Percentiles rank a stretch among this genome's conserved stretches.
These are phyloP conservation scores for Rhizomucor pusillus DNA, from an alignment of 371 early-diverging fungal species.

Conservation along the genomic window DNA sequence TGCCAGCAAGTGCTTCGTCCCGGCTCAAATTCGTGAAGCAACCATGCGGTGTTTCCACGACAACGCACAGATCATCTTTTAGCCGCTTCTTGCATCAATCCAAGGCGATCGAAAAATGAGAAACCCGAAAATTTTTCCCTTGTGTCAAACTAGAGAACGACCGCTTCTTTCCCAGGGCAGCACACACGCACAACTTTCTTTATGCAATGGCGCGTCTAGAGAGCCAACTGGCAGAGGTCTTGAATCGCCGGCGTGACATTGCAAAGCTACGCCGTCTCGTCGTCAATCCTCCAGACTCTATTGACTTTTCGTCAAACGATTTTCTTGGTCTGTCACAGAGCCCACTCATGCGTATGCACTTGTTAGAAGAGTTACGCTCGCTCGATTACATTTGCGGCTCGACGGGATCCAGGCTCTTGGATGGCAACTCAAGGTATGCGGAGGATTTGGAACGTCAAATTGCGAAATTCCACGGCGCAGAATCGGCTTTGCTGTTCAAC, in stretches of 20 bases:
- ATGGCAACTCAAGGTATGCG: slow-evolving; percentile 69
- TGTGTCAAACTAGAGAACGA: too few relatives aligned
- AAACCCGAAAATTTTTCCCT: too few relatives aligned
- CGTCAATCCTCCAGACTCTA: slow-evolving; percentile 29
- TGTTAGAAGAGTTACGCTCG: slow-evolving; percentile 39
- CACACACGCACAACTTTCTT: too few relatives aligned
- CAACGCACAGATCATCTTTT: too few relatives aligned
- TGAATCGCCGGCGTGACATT: slow-evolving; percentile 36
- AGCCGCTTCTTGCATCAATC: too few relatives aligned
- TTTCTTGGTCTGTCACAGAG: slow-evolving; percentile 72
- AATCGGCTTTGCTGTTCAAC: slow-evolving; percentile 72
- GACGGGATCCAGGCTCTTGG: slow-evolving; percentile 76
- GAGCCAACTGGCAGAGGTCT: slow-evolving; percentile 16
- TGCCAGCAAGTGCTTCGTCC: too few relatives aligned
- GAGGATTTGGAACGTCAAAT: slow-evolving; percentile 60
- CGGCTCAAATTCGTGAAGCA: too few relatives aligned
- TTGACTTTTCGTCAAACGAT: slow-evolving; percentile 84
- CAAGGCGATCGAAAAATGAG: too few relatives aligned
- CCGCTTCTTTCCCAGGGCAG: too few relatives aligned
- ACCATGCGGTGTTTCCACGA: too few relatives aligned
- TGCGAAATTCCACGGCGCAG: slow-evolving; percentile 61
- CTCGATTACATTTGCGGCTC: slow-evolving; percentile 59
- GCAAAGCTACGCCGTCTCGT: slow-evolving; percentile 43
- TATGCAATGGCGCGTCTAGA: slow-evolving; percentile 19
- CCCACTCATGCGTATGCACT: slow-evolving; percentile 33